Evolutionary conservation across 306 rosid species (phyloP).

Genomic region (Vicia faba): DNA sequence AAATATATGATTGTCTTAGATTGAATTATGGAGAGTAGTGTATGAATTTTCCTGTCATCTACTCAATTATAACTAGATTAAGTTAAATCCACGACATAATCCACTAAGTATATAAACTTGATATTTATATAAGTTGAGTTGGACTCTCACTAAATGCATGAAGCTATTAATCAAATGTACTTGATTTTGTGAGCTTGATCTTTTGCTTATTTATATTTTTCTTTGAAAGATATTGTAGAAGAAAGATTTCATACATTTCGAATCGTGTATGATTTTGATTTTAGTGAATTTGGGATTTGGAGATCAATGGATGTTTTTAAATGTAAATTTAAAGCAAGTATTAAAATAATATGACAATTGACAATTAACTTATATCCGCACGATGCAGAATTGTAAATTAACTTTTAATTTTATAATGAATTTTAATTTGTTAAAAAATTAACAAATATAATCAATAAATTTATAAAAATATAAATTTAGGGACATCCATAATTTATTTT

Average conservation of each 20-base stretch:
- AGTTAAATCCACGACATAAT: slow-evolving; percentile 35
- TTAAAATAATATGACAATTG: too few relatives aligned
- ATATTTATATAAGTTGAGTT: slow-evolving; percentile 50
- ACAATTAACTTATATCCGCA: too few relatives aligned
- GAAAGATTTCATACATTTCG: neutral
- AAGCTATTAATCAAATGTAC: slow-evolving; percentile 32
- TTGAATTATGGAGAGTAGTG: slow-evolving; percentile 10
- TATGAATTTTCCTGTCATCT: slow-evolving; percentile 26
- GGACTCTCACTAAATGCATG: slow-evolving; percentile 56
- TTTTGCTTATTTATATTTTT: neutral
- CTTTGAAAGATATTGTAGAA: neutral
- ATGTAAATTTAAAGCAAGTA: too few relatives aligned
- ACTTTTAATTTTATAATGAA: too few relatives aligned
- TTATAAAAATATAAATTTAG: too few relatives aligned
- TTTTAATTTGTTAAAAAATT: too few relatives aligned
- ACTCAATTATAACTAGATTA: neutral
- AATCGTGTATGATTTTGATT: neutral
- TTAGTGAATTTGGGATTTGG: too few relatives aligned
- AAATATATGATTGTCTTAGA: neutral
- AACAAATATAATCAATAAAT: too few relatives aligned
- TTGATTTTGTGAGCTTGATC: neutral
- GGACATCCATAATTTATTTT: too few relatives aligned
- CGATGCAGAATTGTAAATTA: too few relatives aligned
- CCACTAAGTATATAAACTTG: slow-evolving; percentile 33
- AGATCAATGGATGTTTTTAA: too few relatives aligned